A percentile compares a stretch with the other conserved stretches of the same genome.
These are phyloP conservation scores for Stentor roeselii DNA, from an alignment of 73 alveolate species.

Conservation along the genomic window DNA sequence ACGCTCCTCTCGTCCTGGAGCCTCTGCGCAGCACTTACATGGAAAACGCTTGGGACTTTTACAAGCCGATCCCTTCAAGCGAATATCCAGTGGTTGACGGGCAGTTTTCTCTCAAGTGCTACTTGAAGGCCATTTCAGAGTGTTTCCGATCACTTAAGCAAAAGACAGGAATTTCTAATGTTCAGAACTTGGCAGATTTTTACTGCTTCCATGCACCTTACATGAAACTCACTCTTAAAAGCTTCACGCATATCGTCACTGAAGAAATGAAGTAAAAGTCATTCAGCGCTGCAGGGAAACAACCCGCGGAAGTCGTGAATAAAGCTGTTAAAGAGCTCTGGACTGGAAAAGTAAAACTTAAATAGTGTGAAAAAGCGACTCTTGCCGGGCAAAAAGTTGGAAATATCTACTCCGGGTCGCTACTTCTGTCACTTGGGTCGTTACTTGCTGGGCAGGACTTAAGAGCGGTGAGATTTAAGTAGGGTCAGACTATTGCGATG, in stretches of 20 bases:
- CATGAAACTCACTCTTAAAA: slow-evolving; percentile 89
- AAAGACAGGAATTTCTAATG: slow-evolving; percentile 52
- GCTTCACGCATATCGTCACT: slow-evolving; percentile 66
- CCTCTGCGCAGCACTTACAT: slow-evolving; percentile 81
- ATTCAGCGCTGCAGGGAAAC: slow-evolving; percentile 23
- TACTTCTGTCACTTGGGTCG: slow-evolving; percentile 76
- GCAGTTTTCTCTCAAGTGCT: slow-evolving; percentile 72
- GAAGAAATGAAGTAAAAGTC: slow-evolving; percentile 37
- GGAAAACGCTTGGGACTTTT: slow-evolving; percentile 93
- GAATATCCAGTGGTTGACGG: slow-evolving; percentile 99
- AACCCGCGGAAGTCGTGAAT: slow-evolving; percentile 31
- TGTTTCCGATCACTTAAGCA: slow-evolving; percentile 60
- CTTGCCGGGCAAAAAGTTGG: slow-evolving; percentile 85
- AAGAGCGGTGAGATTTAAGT: slow-evolving; percentile 20
- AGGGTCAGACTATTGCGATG: slow-evolving; percentile 78
- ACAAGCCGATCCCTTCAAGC: slow-evolving; percentile 87
- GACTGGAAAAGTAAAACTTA: slow-evolving; percentile 74
- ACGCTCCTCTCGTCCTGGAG: slow-evolving; percentile 84
- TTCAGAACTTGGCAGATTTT: slow-evolving; percentile 58
- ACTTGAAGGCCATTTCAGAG: slow-evolving; percentile 81
- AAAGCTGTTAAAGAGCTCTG: slow-evolving; percentile 57
- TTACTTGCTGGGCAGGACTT: slow-evolving; percentile 41
- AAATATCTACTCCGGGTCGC: slow-evolving; percentile 91
- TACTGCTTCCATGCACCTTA: slow-evolving; percentile 95
- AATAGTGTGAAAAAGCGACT: slow-evolving; percentile 40